A percentile compares a stretch with the other conserved stretches of the same genome.
Conservation (phyloP, 2,329 filamentous ascomycete species). For the Rutstroemia sp. region DNA sequence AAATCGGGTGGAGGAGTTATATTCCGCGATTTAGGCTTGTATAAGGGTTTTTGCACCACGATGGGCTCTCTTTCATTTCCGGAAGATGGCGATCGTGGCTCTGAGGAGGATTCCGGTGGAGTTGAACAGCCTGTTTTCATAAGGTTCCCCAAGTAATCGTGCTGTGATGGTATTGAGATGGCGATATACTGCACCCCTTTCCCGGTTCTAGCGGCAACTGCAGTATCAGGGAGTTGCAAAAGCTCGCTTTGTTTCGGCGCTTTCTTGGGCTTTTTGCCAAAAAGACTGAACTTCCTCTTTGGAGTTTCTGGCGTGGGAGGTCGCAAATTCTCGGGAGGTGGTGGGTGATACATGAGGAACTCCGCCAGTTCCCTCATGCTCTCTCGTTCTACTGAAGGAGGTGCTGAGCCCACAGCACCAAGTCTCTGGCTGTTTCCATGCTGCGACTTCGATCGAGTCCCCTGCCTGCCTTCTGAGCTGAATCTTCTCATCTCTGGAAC, state of each 20-base stretch:
- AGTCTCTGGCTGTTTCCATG: background rate
- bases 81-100: conserved; percentile 25
- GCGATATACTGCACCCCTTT: conserved; percentile 51
- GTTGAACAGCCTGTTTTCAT: background rate
- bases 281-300: conserved; percentile 26
- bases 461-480: background rate
- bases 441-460: background rate
- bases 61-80: background rate
- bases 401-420: background rate
- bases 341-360: conserved; percentile 43
- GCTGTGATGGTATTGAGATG: conserved; percentile 50
- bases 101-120: background rate
- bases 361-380: conserved; percentile 34
- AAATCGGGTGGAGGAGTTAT: background rate
- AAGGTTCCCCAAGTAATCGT: conserved; percentile 35
- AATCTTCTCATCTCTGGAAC: conserved; percentile 2
- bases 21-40: too few relatives aligned
- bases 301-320: conserved; percentile 33
- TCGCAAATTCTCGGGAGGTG: conserved; percentile 44
- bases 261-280: conserved; percentile 28
- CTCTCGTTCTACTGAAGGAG: conserved; percentile 16
- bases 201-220: conserved; percentile 45
- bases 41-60: background rate
- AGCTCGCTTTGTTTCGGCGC: conserved; percentile 29
- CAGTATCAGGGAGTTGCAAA: conserved; percentile 45